Conservation (phyloP, 495 filamentous ascomycete genomes). For the Tuber microsphaerosporum region DNA sequence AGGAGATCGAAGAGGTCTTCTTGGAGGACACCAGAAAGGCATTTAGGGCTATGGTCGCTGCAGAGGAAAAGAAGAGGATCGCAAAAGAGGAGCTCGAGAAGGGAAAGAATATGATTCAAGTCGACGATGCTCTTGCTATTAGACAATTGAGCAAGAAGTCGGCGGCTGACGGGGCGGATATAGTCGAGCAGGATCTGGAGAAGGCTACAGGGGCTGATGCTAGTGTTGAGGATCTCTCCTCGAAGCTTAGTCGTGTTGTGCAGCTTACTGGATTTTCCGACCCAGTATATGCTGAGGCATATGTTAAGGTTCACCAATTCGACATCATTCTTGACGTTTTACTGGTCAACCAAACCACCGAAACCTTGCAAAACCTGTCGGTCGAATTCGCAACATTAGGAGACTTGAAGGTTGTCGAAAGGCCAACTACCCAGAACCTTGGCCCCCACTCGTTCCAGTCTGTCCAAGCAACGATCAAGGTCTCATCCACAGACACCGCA, state of each 20-base stretch:
- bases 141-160: constrained; percentile 91
- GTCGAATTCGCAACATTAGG: constrained; percentile 97
- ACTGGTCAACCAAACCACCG: constrained; percentile 93
- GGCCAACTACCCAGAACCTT: constrained; percentile 90
- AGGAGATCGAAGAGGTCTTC: constrained; percentile 85
- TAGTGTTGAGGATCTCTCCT: constrained; percentile 69
- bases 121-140: constrained; percentile 89
- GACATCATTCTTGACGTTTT: constrained; percentile 97
- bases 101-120: constrained; percentile 87
- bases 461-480: constrained; percentile 98
- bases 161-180: constrained; percentile 71
- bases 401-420: constrained; percentile 95
- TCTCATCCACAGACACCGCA: constrained; percentile 94
- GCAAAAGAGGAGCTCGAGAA: constrained; percentile 85
- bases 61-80: constrained; percentile 92
- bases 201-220: constrained; percentile 89
- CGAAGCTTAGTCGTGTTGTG: constrained; percentile 91
- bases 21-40: constrained; percentile 93
- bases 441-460: constrained; percentile 94
- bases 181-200: constrained; percentile 82
- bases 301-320: constrained; percentile 98
- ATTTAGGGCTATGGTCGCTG: constrained; percentile 96
- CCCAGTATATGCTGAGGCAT: constrained; percentile 94
- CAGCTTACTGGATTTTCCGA: constrained; percentile 98
- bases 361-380: constrained; percentile 92